Evolutionary conservation across 2,329 filamentous ascomycete species (phyloP).

Genomic region (Dichotomopilus funicola): DNA sequence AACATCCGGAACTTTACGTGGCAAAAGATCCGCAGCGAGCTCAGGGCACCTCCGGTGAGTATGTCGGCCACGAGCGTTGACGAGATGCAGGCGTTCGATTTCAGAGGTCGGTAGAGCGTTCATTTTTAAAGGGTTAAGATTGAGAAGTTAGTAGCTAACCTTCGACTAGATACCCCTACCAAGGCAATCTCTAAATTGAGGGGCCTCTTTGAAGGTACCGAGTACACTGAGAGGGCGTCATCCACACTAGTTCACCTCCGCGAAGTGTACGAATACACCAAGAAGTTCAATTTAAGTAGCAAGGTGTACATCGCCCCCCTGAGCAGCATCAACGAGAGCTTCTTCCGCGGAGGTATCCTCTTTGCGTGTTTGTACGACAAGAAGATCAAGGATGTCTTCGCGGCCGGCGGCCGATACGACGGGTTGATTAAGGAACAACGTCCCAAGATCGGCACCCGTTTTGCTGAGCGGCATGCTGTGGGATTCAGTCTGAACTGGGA

Average conservation of each 20-base stretch:
- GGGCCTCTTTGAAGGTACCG: conserved; percentile 53
- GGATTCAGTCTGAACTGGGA: conserved; percentile 92
- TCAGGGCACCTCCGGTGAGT: conserved; percentile 74
- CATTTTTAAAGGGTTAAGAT: neutral
- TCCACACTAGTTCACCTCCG: conserved; percentile 73
- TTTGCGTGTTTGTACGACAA: conserved; percentile 88
- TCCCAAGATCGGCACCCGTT: conserved; percentile 57
- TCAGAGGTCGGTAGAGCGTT: conserved; percentile 52
- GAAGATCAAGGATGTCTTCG: conserved; percentile 78
- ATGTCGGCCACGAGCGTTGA: conserved; percentile 85
- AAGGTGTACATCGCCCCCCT: conserved; percentile 82
- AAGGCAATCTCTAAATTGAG: conserved; percentile 55
- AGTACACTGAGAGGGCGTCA: conserved; percentile 67
- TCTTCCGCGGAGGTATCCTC: conserved; percentile 77
- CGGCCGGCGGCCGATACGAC: conserved; percentile 91
- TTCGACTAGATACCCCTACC: conserved; percentile 41
- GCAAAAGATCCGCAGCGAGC: conserved; percentile 73
- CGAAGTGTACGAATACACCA: conserved; percentile 69
- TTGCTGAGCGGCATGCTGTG: conserved; percentile 70
- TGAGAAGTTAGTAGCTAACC: conserved; percentile 13
- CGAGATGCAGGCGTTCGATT: conserved; percentile 86
- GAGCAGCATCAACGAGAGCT: conserved; percentile 83
- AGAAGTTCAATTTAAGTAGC: conserved; percentile 64
- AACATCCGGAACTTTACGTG: conserved; percentile 77
- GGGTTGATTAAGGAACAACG: conserved; percentile 77